Evolutionary conservation across 1,284 basidiomycete species (phyloP).

Genomic region (Butyriboletus appendiculatus): DNA sequence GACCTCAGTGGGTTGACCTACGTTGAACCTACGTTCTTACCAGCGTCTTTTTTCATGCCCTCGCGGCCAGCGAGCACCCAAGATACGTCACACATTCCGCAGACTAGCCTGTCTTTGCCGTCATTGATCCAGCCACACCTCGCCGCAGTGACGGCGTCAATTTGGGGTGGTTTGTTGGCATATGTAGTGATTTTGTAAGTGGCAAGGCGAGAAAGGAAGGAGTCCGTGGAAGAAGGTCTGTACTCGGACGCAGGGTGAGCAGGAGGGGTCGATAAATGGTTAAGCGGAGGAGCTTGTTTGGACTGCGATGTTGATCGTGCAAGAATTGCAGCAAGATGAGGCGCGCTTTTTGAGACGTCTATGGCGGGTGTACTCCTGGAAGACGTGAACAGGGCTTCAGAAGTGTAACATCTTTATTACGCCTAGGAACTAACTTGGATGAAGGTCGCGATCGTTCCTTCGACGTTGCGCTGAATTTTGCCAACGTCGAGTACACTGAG

Average conservation of each 20-base stretch:
- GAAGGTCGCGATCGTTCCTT: slow-evolving; percentile 41
- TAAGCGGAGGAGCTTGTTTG: slow-evolving; percentile 42
- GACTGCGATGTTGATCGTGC: slow-evolving; percentile 55
- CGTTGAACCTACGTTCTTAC: slow-evolving; percentile 50
- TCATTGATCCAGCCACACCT: slow-evolving; percentile 80
- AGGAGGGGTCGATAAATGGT: slow-evolving; percentile 23
- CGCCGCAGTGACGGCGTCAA: slow-evolving; percentile 76
- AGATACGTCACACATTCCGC: slow-evolving; percentile 65
- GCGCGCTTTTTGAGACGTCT: slow-evolving; percentile 55
- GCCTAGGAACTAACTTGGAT: slow-evolving; percentile 37
- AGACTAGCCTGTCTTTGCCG: slow-evolving; percentile 72
- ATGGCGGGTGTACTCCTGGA: slow-evolving; percentile 20
- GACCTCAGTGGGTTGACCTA: slow-evolving; percentile 16
- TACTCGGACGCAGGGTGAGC: slow-evolving; percentile 58
- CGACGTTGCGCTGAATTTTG: slow-evolving; percentile 69
- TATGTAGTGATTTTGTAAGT: slow-evolving; percentile 80
- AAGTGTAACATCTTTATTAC: slow-evolving; percentile 3
- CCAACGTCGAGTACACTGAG: slow-evolving; percentile 71
- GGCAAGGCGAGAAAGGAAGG: slow-evolving; percentile 68
- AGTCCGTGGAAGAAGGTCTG: slow-evolving; percentile 70
- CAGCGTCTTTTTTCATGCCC: slow-evolving; percentile 70
- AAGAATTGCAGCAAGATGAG: slow-evolving; percentile 67
- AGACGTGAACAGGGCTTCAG: slow-evolving; percentile 14
- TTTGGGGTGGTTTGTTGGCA: slow-evolving; percentile 67
- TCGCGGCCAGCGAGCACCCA: slow-evolving; percentile 70